Evolutionary conservation across 768 basidiomycete species (phyloP), one percentile per base, ranked within the genome.

Genomic region (Peribolospora kevripleyi): DNA sequence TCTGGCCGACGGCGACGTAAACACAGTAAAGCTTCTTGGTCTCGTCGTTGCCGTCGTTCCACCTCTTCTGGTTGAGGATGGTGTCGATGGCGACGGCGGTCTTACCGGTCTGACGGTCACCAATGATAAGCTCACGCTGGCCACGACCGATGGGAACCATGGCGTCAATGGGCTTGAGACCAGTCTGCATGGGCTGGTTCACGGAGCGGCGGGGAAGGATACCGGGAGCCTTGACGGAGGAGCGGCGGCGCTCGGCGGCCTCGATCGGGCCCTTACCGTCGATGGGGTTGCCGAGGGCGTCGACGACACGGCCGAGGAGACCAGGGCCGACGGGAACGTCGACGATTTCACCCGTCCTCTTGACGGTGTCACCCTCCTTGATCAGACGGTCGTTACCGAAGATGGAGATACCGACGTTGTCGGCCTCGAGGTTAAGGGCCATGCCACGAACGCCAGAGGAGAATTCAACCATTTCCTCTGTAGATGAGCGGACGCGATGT

Each of bases 401-500:
- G 75, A 97, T 90, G 75, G 93, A 87, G 67, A 98, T 87, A 86
- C 93, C 93, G 76, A 97, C 91, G 66, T 95, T 95, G 81, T 97
- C 93, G 72, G 91, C 87, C 74, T 98, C 93, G 80, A 98, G 82
- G 83, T 98, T 98, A 72, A 98, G 73, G 72, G 90, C 95, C 93
- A 98, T 98, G 76, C 93, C 93, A 69, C 93, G 90, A 65, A 98
- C 80, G 72, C 93, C 93, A 52, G 93, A 97, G 51, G 91, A 86
- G 78, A 98, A 98, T 78, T 98, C 93, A 78, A 98, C 93, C 93
- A 98, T 98, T 80, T 98, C 93, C 74, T 98, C 93, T 88, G 25
- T 25, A 25, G 70, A 59, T 61, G 60, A n/a, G 10, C 10, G 42
- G 41, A 42, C 25, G 49, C 13, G 40, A 37, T 2, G 38, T 37